Evolutionary conservation across 2,329 filamentous ascomycete genomes (phyloP), one percentile per base, ranked within the genome.

Genomic region (Xylaria hypoxylon): DNA sequence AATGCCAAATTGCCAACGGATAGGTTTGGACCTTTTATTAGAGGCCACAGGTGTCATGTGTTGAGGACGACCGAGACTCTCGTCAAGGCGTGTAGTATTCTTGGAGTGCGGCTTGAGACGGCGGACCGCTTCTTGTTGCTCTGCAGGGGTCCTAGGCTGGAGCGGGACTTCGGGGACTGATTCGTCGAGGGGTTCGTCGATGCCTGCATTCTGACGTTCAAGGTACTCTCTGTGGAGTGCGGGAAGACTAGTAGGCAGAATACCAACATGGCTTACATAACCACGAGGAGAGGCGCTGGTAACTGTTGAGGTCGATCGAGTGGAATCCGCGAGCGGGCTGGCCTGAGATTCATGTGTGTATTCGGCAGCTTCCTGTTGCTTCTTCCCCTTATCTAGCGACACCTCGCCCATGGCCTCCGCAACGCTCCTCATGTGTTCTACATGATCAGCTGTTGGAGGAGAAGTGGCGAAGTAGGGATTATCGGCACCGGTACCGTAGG

Each of bases 1-100:
- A 68, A 99, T 99, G 63, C 96, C 96, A 77, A 99, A 99, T 78
- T 99, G 96, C 96, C 96, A 99, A 71, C 95, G 93, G 17, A 94
- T 92, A 1, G 92, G 92, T 75, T 92, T 94, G 5, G 85, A 81
- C 78, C 92, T 94, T 82, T 92, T 93, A 3, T 92, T 93, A 3
- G 83, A 78, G 2, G 89, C 87, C 53, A 89, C 86, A 0, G 87
- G 88, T 2, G 88, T 90, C 81, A 90, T 85, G 22, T 85, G 84
- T 64, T 89, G 86, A 3, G 88, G 88, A 42, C 87, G 84, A 70
- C 81, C 87, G 76, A 76, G 86, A 63, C 79, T 85, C 75, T 87
- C 90, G 69, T 95, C 91, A 2, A 93, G 80, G 59, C 89, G 88
- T 28, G 91, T 80, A 61, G 91, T 86, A 69, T 88, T 91, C 68